A percentile compares a stretch with the other conserved stretches of the same genome.
Evolutionary conservation across 306 rosid species (phyloP).

Genomic region (Prosopis cineraria): DNA sequence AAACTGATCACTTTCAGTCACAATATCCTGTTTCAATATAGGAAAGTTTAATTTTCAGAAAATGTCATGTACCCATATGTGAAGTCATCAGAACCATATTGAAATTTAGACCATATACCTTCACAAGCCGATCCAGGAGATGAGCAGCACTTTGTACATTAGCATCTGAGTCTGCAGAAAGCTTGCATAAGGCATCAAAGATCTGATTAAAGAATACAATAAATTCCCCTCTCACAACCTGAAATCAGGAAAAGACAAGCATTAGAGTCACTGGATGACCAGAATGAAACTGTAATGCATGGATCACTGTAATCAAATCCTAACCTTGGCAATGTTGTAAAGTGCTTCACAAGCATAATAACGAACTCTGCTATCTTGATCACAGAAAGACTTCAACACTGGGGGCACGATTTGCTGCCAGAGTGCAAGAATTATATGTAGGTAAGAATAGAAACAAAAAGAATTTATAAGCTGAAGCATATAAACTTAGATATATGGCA

Average conservation of each 20-base stretch:
- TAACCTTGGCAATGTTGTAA: constrained; percentile 97
- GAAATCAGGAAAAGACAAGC: constrained; percentile 38
- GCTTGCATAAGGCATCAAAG: constrained; percentile 98
- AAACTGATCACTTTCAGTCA: constrained; percentile 99
- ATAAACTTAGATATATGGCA: constrained; percentile 26
- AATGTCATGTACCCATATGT: background rate
- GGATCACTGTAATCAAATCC: constrained; percentile 34
- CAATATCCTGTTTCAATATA: constrained; percentile 86
- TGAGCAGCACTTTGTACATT: constrained; percentile 99
- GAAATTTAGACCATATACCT: constrained; percentile 53
- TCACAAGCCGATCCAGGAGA: constrained; percentile 96
- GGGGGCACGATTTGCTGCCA: constrained; percentile 97
- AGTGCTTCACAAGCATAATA: constrained; percentile 99
- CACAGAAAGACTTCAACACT: constrained; percentile 82
- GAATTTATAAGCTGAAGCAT: constrained; percentile 8
- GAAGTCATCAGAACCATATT: constrained; percentile 6
- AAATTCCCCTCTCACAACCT: constrained; percentile 99
- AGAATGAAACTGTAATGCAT: constrained; percentile 9
- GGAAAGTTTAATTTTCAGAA: constrained; percentile 34
- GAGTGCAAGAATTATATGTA: constrained; percentile 23
- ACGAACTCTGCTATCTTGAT: constrained; percentile 99
- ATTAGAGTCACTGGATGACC: constrained; percentile 39
- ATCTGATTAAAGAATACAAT: constrained; percentile 94
- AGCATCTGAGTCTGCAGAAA: constrained; percentile 94
- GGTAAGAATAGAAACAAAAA: constrained; percentile 26